Evolutionary conservation across 2,329 filamentous ascomycete species (phyloP), one percentile per base, ranked within the genome.

Genomic region (Phialemoniopsis sp.): DNA sequence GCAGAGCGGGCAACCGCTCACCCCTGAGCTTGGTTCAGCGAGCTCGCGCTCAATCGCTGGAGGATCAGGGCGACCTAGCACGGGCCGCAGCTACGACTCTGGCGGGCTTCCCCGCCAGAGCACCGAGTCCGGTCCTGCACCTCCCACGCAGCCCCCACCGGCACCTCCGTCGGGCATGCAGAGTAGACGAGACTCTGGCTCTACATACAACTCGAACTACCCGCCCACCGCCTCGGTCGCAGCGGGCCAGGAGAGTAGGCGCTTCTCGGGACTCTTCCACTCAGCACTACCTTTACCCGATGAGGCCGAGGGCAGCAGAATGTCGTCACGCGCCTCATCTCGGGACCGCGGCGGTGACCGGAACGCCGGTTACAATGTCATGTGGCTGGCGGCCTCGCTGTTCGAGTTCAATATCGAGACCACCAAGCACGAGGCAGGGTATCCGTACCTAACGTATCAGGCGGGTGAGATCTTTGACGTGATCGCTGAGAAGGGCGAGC

Each of bases 361-460:
- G 30, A 64, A 67, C 18, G 69, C 76, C 37, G 73, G 80, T 16
- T 85, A 83, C 47, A 85, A 83, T 41, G 80, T 95, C 8, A 69
- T 97, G 34, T 98, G 95, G 73, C 73, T 96, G 14, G 93, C 90
- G 13, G 93, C 91, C 15, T 95, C 88, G 52, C 76, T 97, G 26
- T 97, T 95, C 57, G 90, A 97, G 60, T 98, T 97, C 67, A 94
- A 95, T 55, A 97, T 97, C 56, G 87, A 91, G 56, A 88, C 87
- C 17, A 87, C 89, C 18, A 88, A 95, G 52, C 82, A 87, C 42
- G 93, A 97, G 65, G 91, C 87, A 44, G 93, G 93, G 17, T 97
- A 95, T 63, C 90, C 91, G 15, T 98, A 98, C 59, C 70, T 98
- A 45, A 93, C 89, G 33, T 98, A 98, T 64, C 87, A 91, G 50